These are phyloP conservation scores for Nymphaea colorata DNA, from an alignment of 164 flowering plant genomes.

Conservation along the genomic window DNA sequence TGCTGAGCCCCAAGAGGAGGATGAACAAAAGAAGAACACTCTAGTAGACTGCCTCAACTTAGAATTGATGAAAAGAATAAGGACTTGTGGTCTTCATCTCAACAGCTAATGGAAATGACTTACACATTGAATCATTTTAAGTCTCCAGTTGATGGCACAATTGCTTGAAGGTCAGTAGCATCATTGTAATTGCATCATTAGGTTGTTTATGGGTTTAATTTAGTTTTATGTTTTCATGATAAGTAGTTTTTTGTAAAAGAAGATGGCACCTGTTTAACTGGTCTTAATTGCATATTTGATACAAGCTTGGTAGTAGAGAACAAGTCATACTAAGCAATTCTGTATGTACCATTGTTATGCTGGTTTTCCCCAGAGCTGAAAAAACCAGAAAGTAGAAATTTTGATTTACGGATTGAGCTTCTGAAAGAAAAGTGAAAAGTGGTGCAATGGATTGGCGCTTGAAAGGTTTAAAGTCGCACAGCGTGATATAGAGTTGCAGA, in stretches of 20 bases:
- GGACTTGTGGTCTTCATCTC: slow-evolving; percentile 14
- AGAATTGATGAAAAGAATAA: slow-evolving; percentile 50
- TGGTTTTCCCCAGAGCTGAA: not conserved
- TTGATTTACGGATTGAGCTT: slow-evolving; percentile 11
- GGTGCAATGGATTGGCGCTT: not conserved
- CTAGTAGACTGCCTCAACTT: slow-evolving; percentile 53
- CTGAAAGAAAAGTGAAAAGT: slow-evolving; percentile 34
- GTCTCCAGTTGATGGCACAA: not conserved
- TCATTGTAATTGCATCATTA: no score
- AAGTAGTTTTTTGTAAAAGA: no score
- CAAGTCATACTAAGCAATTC: no score
- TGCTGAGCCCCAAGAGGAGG: slow-evolving; percentile 57
- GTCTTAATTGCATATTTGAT: no score
- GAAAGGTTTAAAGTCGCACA: slow-evolving; percentile 26
- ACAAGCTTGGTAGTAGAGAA: no score
- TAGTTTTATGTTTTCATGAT: no score
- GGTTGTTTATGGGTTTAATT: no score
- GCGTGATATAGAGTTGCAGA: slow-evolving; percentile 24
- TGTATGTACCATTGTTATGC: no score
- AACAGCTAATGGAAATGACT: not conserved
- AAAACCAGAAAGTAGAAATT: not conserved
- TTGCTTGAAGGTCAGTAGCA: not conserved
- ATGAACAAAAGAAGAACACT: slow-evolving; percentile 45
- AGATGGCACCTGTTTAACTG: no score
- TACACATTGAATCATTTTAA: not conserved